Conservation (phyloP, 2,329 filamentous ascomycete species). For the Fusarium oligoseptatum region DNA sequence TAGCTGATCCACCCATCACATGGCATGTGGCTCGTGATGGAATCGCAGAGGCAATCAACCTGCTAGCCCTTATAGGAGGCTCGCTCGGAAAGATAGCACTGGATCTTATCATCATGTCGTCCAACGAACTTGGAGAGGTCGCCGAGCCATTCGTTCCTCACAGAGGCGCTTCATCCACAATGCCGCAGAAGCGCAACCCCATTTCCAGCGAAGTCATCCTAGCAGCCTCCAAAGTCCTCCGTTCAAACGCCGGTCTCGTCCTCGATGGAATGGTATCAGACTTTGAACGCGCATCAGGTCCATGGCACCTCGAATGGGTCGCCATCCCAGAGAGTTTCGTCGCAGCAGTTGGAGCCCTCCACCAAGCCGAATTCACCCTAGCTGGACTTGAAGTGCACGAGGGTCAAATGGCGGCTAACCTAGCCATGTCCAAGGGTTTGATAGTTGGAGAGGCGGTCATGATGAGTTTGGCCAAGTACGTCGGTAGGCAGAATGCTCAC, state of each 20-base stretch:
- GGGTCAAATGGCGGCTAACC: constrained; percentile 63
- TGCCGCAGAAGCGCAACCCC: constrained; percentile 71
- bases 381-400: constrained; percentile 64
- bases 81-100: constrained; percentile 67
- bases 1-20: constrained; percentile 65
- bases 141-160: constrained; percentile 68
- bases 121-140: constrained; percentile 64
- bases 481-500: constrained; percentile 66
- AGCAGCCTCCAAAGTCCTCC: constrained; percentile 66
- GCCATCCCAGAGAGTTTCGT: constrained; percentile 68
- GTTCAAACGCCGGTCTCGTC: constrained; percentile 64
- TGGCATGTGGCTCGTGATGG: constrained; percentile 70
- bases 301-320: constrained; percentile 72
- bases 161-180: constrained; percentile 66
- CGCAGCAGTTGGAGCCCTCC: constrained; percentile 63
- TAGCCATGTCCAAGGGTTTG: constrained; percentile 64
- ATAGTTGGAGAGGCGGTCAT: constrained; percentile 72
- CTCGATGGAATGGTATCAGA: constrained; percentile 70
- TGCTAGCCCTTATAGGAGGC: constrained; percentile 66
- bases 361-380: constrained; percentile 67
- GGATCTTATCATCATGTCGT: constrained; percentile 70
- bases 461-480: constrained; percentile 68
- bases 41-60: constrained; percentile 66
- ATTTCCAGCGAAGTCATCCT: constrained; percentile 70
- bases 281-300: constrained; percentile 69